Conservation (phyloP, 2,329 filamentous ascomycete species). For the Neonectria faginata region DNA sequence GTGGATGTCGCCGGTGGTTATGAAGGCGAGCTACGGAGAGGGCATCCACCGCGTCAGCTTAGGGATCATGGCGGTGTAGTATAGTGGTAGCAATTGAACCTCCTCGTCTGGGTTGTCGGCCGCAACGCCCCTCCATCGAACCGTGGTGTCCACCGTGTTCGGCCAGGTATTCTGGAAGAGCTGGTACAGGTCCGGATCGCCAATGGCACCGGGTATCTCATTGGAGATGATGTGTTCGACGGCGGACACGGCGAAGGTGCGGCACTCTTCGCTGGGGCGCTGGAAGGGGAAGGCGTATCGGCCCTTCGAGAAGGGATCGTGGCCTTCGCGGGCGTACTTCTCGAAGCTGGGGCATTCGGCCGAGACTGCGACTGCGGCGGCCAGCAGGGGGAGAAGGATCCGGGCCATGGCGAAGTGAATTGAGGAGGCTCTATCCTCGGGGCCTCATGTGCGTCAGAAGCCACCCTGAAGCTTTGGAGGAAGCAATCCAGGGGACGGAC, state of each 20-base stretch:
- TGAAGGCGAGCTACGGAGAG: slow-evolving; percentile 72
- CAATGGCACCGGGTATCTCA: slow-evolving; percentile 74
- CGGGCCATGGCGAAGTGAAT: slow-evolving; percentile 25
- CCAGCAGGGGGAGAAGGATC: slow-evolving; percentile 18
- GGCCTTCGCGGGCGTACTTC: slow-evolving; percentile 53
- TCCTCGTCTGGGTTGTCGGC: slow-evolving; percentile 71
- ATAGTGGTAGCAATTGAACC: slow-evolving; percentile 35
- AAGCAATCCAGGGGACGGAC: not conserved
- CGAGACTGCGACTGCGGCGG: slow-evolving; percentile 37
- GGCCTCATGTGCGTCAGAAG: not conserved
- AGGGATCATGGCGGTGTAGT: too few species aligned
- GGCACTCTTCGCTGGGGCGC: slow-evolving; percentile 79
- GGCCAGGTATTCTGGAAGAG: slow-evolving; percentile 80
- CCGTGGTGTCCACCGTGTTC: slow-evolving; percentile 80
- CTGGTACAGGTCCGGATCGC: slow-evolving; percentile 79
- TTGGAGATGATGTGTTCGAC: slow-evolving; percentile 79
- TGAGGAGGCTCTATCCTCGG: not conserved
- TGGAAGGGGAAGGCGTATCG: slow-evolving; percentile 82
- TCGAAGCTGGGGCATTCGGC: slow-evolving; percentile 52
- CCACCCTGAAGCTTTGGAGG: not conserved
- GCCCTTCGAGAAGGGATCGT: slow-evolving; percentile 81
- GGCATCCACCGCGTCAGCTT: not conserved
- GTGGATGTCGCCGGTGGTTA: slow-evolving; percentile 89
- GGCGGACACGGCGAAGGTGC: slow-evolving; percentile 81
- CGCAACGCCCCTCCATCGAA: slow-evolving; percentile 74